Percentiles rank a stretch among this genome's conserved stretches.
Conservation (phyloP, 345 rosid genomes). For the Jatropha curcas region DNA sequence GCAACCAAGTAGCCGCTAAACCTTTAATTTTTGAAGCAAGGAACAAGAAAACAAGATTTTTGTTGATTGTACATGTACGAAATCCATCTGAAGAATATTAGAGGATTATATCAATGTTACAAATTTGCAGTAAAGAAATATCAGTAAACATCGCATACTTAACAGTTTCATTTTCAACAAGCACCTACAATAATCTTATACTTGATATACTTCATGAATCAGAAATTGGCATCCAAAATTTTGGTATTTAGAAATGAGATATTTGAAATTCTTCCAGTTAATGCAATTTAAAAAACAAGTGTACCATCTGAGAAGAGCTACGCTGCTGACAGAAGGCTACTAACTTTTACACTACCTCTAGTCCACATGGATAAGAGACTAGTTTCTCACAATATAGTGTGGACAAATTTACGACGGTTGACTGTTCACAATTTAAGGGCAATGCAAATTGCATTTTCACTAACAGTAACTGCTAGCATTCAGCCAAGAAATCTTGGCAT, state of each 20-base stretch:
- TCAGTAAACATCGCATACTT: neutral
- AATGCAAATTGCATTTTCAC: neutral
- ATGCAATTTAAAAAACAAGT: no score
- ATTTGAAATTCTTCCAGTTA: neutral
- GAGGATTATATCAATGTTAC: neutral
- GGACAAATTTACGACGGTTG: neutral
- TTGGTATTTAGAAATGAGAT: neutral
- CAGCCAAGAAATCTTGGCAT: neutral
- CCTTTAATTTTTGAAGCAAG: neutral
- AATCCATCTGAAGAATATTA: neutral
- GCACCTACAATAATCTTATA: neutral
- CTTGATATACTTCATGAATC: neutral
- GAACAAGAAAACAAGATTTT: neutral
- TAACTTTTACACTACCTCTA: neutral
- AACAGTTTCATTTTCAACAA: neutral
- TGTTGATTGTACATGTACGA: neutral
- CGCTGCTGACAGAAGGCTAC: neutral
- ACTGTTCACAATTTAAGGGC: neutral
- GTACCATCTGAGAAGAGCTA: neutral
- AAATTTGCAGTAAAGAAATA: neutral
- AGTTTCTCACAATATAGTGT: neutral
- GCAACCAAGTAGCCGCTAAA: constrained; percentile 30
- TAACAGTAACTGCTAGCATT: constrained; percentile 4
- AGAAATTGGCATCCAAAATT: neutral
- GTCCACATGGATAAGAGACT: neutral